Evolutionary conservation across 225 moss, liverwort and hornwort genomes (phyloP).

Genomic region (Sphagnum contortum): DNA sequence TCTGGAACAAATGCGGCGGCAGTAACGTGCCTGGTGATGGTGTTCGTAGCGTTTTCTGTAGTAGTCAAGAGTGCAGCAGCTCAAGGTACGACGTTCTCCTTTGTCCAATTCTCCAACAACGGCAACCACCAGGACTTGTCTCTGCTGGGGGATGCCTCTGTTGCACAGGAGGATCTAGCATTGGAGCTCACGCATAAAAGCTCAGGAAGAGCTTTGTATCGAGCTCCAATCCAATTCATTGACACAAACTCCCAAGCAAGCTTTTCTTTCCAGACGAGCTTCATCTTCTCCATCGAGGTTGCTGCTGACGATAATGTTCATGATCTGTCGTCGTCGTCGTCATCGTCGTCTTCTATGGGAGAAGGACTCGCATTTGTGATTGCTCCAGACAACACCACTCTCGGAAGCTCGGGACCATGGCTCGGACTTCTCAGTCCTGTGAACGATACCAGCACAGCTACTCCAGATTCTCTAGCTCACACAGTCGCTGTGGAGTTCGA

Average conservation of each 20-base stretch:
- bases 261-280: constrained; percentile 10
- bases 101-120: constrained; percentile 11
- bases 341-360: neutral
- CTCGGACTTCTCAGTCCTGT: constrained; percentile 9
- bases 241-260: constrained; percentile 1
- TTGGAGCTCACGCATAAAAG: constrained; percentile 10
- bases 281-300: constrained; percentile 17
- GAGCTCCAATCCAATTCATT: constrained; percentile 8
- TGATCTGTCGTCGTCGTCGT: too few species aligned
- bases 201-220: constrained; percentile 8
- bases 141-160: constrained; percentile 12
- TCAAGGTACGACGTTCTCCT: constrained; percentile 8
- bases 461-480: constrained; percentile 2
- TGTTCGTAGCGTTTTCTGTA: neutral
- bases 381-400: constrained; percentile 8
- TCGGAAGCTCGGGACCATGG: constrained; percentile 14
- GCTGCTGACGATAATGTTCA: neutral
- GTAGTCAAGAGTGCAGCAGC: neutral
- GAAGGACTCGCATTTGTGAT: constrained; percentile 16
- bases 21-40: neutral
- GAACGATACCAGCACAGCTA: constrained; percentile 3
- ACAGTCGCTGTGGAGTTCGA: constrained; percentile 15
- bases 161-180: constrained; percentile 13
- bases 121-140: constrained; percentile 3
- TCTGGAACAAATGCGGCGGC: too few species aligned